Conservation (phyloP, 805 yeast species). For the Sugiyamaella chiloensis region DNA sequence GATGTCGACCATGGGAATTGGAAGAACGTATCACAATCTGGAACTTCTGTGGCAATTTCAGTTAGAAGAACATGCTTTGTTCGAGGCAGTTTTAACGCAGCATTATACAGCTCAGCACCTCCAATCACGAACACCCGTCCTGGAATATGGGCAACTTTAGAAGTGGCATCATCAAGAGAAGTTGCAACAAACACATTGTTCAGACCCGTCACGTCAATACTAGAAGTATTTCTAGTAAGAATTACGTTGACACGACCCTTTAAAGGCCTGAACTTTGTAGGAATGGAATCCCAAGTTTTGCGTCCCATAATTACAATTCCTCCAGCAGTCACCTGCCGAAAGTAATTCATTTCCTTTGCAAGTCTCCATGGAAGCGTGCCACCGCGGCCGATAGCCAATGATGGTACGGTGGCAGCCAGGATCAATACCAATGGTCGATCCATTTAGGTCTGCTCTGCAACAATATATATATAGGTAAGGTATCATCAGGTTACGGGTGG, state of each 20-base stretch:
- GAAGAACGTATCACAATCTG: constrained; percentile 73
- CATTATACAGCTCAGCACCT: constrained; percentile 82
- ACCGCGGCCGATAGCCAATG: constrained; percentile 76
- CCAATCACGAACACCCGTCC: constrained; percentile 82
- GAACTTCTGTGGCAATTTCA: constrained; percentile 45
- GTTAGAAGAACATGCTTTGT: constrained; percentile 65
- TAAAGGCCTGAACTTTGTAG: constrained; percentile 77
- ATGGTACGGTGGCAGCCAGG: constrained; percentile 83
- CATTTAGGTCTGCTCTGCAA: no score
- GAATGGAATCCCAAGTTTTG: constrained; percentile 94
- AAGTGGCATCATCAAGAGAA: constrained; percentile 46
- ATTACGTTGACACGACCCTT: constrained; percentile 73
- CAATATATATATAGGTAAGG: no score
- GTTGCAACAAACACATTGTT: constrained; percentile 36
- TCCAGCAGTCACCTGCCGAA: constrained; percentile 64
- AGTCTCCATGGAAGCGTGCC: constrained; percentile 89
- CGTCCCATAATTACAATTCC: constrained; percentile 85
- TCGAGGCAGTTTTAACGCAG: constrained; percentile 42
- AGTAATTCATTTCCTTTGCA: constrained; percentile 79
- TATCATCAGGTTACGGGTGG: no score
- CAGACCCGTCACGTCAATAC: constrained; percentile 19
- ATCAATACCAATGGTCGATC: constrained; percentile 48
- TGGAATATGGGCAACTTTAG: constrained; percentile 18
- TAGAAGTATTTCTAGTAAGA: constrained; percentile 48
- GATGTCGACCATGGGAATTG: constrained; percentile 19